Conservation (phyloP, 495 filamentous ascomycete species). For the Penicillium steckii region DNA sequence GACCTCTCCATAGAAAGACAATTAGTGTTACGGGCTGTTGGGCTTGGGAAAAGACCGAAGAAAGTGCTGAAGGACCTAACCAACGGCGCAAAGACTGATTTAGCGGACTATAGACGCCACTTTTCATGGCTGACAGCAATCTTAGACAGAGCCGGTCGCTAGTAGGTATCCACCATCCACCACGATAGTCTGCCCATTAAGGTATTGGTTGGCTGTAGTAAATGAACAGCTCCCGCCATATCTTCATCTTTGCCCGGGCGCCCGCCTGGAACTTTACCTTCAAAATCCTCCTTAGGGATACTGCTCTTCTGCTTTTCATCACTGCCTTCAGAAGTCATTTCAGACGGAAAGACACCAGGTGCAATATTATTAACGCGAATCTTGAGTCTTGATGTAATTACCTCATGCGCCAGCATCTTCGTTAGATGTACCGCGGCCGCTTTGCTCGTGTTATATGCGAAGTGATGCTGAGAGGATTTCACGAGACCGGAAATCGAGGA, state of each 20-base stretch:
- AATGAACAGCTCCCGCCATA: background rate
- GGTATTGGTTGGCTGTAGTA: background rate
- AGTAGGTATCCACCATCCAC: background rate
- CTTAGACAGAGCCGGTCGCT: background rate
- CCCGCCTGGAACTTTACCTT: too few relatives aligned
- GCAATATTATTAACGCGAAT: too few relatives aligned
- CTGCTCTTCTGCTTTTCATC: background rate
- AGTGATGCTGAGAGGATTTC: constrained; percentile 36
- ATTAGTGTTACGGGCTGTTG: too few relatives aligned
- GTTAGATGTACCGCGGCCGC: constrained; percentile 20
- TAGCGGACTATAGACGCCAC: too few relatives aligned
- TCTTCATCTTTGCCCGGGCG: background rate
- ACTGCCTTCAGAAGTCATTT: too few relatives aligned
- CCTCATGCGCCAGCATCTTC: background rate
- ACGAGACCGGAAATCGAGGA: constrained; percentile 41
- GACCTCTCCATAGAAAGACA: too few relatives aligned
- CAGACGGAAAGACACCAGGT: too few relatives aligned
- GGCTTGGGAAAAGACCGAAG: too few relatives aligned
- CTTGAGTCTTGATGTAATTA: too few relatives aligned
- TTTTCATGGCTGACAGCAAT: background rate
- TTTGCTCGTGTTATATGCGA: constrained; percentile 42
- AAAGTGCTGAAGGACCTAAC: too few relatives aligned
- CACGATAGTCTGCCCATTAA: background rate
- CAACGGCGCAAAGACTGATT: too few relatives aligned
- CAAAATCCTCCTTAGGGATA: too few relatives aligned